A percentile compares a stretch with the other conserved stretches of the same genome.
Conservation (phyloP, 305 asterid species). For the Fraxinus sp. region DNA sequence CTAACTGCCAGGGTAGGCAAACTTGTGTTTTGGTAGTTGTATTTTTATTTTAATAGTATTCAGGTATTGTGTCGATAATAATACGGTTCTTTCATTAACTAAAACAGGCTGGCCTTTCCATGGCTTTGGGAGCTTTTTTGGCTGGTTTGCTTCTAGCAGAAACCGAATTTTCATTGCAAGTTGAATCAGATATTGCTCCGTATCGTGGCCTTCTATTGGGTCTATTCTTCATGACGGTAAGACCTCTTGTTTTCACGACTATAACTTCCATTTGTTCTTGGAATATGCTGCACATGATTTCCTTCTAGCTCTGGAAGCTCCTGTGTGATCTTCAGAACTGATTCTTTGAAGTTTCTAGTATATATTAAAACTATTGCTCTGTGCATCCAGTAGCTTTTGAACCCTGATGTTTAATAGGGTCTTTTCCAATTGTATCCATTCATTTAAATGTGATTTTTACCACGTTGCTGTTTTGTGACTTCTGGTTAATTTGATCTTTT, state of each 20-base stretch:
- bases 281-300: not conserved
- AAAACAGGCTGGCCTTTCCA: constrained; percentile 97
- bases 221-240: constrained; percentile 98
- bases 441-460: constrained; percentile 12
- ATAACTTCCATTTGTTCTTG: constrained; percentile 13
- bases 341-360: not conserved
- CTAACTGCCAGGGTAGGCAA: constrained; percentile 90
- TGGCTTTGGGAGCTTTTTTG: constrained; percentile 99
- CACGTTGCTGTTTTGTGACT: not conserved
- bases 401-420: not conserved
- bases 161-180: constrained; percentile 97
- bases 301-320: not conserved
- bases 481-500: not conserved
- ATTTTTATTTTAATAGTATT: constrained; percentile 18
- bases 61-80: constrained; percentile 13
- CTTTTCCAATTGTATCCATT: constrained; percentile 8
- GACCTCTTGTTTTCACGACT: constrained; percentile 21
- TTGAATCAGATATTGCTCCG: constrained; percentile 99
- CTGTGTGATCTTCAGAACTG: not conserved
- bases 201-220: constrained; percentile 98
- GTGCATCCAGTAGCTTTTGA: constrained; percentile 7
- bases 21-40: constrained; percentile 22
- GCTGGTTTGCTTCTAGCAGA: constrained; percentile 99
- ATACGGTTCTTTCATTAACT: constrained; percentile 13
- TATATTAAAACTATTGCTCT: not conserved